Conservation (phyloP, 106 monocot genomes). For the Phalaenopsis aphrodite region DNA sequence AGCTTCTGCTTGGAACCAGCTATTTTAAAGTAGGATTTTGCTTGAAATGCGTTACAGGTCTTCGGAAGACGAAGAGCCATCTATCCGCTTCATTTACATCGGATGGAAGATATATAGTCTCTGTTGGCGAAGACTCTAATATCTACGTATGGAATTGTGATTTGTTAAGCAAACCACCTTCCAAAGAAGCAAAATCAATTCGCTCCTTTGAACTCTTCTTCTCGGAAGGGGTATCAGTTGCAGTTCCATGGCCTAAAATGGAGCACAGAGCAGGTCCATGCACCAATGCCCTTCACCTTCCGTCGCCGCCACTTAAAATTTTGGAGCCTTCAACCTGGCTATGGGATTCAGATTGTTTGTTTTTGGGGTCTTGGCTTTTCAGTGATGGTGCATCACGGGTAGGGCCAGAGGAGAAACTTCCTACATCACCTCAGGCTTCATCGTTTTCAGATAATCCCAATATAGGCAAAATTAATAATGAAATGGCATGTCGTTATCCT, state of each 20-base stretch:
- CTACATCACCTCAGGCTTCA: slow-evolving; percentile 2
- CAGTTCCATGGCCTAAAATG: slow-evolving; percentile 53
- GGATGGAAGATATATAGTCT: slow-evolving; percentile 73
- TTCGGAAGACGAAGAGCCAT: slow-evolving; percentile 46
- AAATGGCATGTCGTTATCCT: neutral
- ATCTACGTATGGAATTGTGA: slow-evolving; percentile 72
- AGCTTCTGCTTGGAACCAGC: neutral
- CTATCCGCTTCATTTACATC: slow-evolving; percentile 65
- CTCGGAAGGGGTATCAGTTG: slow-evolving; percentile 50
- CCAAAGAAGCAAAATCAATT: slow-evolving; percentile 28
- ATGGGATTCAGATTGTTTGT: slow-evolving; percentile 39
- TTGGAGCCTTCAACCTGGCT: slow-evolving; percentile 26
- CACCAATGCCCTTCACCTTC: neutral
- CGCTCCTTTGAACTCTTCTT: slow-evolving; percentile 59
- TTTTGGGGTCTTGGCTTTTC: slow-evolving; percentile 45
- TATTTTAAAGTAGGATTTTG: neutral
- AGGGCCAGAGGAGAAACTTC: slow-evolving; percentile 80
- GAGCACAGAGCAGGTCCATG: neutral
- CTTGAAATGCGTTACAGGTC: slow-evolving; percentile 27
- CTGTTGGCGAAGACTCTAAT: slow-evolving; percentile 53
- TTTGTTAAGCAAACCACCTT: slow-evolving; percentile 5
- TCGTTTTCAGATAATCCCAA: neutral
- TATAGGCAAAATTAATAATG: neutral
- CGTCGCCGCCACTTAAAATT: slow-evolving; percentile 16
- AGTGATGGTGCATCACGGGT: slow-evolving; percentile 24